Conservation (phyloP, 176 grass and related monocot species). For the Tillandsia fasciculata region DNA sequence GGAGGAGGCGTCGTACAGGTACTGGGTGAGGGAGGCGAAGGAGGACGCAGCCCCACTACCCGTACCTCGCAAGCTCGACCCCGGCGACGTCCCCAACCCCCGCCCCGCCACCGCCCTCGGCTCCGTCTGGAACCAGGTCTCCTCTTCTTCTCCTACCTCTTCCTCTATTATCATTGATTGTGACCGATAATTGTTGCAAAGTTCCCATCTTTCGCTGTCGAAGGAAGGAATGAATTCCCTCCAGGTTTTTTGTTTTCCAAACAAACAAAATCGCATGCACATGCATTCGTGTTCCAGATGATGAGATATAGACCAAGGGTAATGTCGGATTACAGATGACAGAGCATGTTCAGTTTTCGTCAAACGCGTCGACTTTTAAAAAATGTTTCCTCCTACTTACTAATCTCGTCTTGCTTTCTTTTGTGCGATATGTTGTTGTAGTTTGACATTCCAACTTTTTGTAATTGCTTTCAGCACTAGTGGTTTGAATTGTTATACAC, state of each 20-base stretch:
- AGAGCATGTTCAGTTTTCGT: too few relatives aligned
- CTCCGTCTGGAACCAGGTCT: conserved; percentile 95
- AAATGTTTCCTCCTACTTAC: too few relatives aligned
- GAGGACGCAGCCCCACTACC: conserved; percentile 61
- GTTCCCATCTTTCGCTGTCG: background rate
- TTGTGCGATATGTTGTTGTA: too few relatives aligned
- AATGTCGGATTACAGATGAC: too few relatives aligned
- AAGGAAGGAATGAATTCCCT: background rate
- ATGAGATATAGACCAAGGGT: too few relatives aligned
- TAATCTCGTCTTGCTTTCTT: too few relatives aligned
- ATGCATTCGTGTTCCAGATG: too few relatives aligned
- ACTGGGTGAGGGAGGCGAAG: conserved; percentile 67
- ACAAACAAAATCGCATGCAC: background rate
- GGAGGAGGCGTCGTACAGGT: conserved; percentile 71
- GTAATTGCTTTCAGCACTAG: too few relatives aligned
- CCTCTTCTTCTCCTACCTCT: background rate
- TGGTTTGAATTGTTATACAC: too few relatives aligned
- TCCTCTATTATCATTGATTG: background rate
- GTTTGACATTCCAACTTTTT: too few relatives aligned
- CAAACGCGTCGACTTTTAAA: too few relatives aligned
- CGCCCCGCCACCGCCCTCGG: conserved; percentile 41
- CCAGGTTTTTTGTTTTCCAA: background rate
- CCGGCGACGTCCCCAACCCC: conserved; percentile 25
- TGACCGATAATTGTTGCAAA: background rate
- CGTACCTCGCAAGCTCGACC: conserved; percentile 50